These are phyloP conservation scores for Talaromyces islandicus DNA, from an alignment of 2,329 filamentous ascomycete genomes.

Conservation along the genomic window DNA sequence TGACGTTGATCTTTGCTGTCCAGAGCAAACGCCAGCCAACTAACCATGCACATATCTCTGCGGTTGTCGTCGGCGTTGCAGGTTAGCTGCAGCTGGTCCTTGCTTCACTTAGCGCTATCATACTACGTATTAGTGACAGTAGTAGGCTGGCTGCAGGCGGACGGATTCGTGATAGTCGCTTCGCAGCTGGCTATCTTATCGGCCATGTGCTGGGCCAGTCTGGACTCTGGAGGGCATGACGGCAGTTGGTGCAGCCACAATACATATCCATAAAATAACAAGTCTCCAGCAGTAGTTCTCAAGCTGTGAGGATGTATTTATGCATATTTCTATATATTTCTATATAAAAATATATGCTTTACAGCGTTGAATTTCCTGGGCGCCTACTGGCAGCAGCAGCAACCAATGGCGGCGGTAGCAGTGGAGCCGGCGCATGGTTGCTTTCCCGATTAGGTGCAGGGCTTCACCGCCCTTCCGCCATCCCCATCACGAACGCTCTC, in stretches of 20 bases:
- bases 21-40: background rate
- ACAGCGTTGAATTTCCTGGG: background rate
- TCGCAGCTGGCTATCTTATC: background rate
- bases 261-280: background rate
- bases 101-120: background rate
- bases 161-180: background rate
- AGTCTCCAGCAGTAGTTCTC: background rate
- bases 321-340: no score
- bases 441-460: slow-evolving; percentile 1
- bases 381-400: background rate
- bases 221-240: no score
- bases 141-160: background rate
- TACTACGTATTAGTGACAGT: no score
- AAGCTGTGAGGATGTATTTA: no score
- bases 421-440: slow-evolving; percentile 2
- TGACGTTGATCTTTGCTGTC: background rate
- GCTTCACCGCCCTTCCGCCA: slow-evolving; percentile 11
- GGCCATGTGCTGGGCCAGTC: background rate
- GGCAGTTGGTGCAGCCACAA: background rate
- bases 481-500: background rate
- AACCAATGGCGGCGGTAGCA: background rate
- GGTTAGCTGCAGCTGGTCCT: background rate
- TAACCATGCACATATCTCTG: background rate
- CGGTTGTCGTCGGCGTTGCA: background rate
- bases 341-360: no score